Evolutionary conservation across 2,329 filamentous ascomycete genomes (phyloP), one percentile per base, ranked within the genome.

Genomic region (Hypomyces perniciosus): DNA sequence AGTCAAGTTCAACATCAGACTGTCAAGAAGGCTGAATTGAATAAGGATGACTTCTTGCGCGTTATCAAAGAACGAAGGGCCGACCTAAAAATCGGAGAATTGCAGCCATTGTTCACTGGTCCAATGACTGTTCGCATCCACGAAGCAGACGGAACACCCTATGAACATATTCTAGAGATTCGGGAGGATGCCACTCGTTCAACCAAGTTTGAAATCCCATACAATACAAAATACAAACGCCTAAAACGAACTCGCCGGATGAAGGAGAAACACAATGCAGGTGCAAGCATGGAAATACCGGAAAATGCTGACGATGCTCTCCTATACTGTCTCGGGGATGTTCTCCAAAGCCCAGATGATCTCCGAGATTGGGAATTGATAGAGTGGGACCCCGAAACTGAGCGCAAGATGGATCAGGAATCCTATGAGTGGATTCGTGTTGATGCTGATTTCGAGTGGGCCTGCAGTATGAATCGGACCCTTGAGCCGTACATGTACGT

Each of bases 381-480:
- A 5, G 92, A 97, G 57, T 99, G 92, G 91, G 85, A 88, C 44
- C 81, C 86, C 53, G 89, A 95, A 50, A 89, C 92, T 12, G 91
- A 97, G 68, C 80, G 86, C 34, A 84, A 84, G 61, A 97, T 99
- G 91, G 90, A 93, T 51, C 84, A 90, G 57, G 93, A 99, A 65
- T 95, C 90, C 0, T 99, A 96, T 62, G 93, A 99, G 66, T 99
- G 95, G 93, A 95, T 99, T 59, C 86, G 93, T 20, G 88, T 97
- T 71, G 93, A 99, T 67, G 91, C 92, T 12, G 95, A 99, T 68
- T 97, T 97, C 59, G 93, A 99, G 67, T 99, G 93, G 93, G 85
- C 96, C 52, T 93, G 88, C 68, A 85, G 85, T 58, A 88, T 95
- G 68, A 84, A 86, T 54, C 76, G 79, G 8, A 85, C 85, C 56